Conservation (phyloP, 78 protist genomes). For the Corallochytrium limacisporum region DNA sequence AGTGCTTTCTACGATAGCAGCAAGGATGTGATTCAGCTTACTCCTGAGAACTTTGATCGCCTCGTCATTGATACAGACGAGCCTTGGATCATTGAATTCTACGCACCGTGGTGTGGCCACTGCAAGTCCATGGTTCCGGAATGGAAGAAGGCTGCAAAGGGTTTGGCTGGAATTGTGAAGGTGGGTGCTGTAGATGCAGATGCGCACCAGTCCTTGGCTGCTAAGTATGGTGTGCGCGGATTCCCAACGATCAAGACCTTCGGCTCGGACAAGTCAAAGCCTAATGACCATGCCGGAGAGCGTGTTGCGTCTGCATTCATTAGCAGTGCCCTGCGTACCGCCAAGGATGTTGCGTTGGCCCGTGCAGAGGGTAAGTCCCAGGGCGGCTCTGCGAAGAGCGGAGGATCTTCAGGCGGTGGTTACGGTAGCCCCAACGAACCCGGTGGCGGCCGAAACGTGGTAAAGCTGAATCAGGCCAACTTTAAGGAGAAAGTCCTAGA, state of each 20-base stretch:
- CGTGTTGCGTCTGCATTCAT: no score
- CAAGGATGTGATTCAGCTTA: neutral
- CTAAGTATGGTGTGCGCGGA: constrained; percentile 20
- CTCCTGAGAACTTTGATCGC: constrained; percentile 2
- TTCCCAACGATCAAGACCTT: constrained; percentile 45
- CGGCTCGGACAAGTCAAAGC: constrained; percentile 2
- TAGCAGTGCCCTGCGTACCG: no score
- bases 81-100: constrained; percentile 4
- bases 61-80: neutral
- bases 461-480: neutral
- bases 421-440: no score
- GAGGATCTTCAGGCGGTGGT: no score
- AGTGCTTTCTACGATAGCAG: neutral
- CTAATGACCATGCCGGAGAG: no score
- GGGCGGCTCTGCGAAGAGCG: no score
- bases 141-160: constrained; percentile 27
- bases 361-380: no score
- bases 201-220: neutral
- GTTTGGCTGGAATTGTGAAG: constrained; percentile 15
- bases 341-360: no score
- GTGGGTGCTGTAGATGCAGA: constrained; percentile 35
- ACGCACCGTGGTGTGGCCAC: constrained; percentile 42
- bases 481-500: constrained; percentile 5
- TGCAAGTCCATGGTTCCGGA: constrained; percentile 37
- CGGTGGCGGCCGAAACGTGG: no score